phyloP scores from a whole-genome alignment of 108 stramenopile species.

The Nannochloropsis gaditana region DNA sequence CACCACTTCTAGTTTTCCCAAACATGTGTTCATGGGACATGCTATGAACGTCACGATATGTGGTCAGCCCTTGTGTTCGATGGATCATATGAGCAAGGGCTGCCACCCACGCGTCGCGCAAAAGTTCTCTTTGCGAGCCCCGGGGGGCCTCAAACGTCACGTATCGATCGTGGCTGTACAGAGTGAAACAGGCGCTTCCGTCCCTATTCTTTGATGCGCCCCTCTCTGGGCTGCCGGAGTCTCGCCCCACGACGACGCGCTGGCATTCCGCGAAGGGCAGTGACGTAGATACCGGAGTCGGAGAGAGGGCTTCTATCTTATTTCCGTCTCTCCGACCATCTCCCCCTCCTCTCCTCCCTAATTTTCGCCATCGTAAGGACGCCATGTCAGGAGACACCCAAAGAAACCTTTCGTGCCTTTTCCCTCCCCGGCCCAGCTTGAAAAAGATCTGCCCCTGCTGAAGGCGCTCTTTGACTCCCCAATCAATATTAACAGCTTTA shows the following conservation, averaged over 20 bases:
- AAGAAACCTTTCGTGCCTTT: not conserved
- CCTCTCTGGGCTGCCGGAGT: not conserved
- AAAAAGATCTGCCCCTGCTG: slow-evolving; percentile 7
- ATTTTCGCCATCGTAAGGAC: not conserved
- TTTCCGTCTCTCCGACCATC: not conserved
- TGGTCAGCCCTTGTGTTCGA: not conserved
- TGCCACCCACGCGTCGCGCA: not conserved
- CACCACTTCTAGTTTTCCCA: too few relatives aligned
- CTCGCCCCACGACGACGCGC: not conserved
- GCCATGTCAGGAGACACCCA: not conserved
- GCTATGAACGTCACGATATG: too few relatives aligned
- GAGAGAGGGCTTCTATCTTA: not conserved
- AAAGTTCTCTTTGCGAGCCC: not conserved
- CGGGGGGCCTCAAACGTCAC: slow-evolving; percentile 11
- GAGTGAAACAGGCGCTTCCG: not conserved
- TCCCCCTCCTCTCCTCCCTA: not conserved
- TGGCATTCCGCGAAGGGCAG: not conserved
- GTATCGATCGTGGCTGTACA: not conserved
- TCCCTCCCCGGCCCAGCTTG: not conserved
- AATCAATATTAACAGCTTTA: not conserved
- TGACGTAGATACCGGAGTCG: not conserved
- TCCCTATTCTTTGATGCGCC: not conserved
- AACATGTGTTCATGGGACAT: too few relatives aligned
- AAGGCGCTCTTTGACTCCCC: not conserved
- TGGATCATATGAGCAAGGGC: not conserved